Percentiles rank a stretch among this genome's conserved stretches.
Evolutionary conservation across 306 rosid genomes (phyloP).

Genomic region (Cajanus cajan): DNA sequence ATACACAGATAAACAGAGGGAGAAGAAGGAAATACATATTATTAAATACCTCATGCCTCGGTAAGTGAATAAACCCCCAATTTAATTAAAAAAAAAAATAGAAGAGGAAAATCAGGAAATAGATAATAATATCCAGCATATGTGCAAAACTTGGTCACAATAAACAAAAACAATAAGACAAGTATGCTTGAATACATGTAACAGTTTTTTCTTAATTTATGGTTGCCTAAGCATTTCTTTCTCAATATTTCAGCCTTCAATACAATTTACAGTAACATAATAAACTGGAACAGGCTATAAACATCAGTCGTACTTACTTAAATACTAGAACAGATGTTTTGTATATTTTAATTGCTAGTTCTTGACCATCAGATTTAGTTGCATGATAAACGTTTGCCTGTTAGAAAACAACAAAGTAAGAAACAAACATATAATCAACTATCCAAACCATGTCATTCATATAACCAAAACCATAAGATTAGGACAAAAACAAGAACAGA

Average conservation of each 20-base stretch:
- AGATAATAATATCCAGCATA: neutral
- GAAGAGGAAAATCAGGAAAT: neutral
- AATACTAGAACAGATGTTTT: slow-evolving; percentile 86
- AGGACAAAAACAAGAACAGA: neutral
- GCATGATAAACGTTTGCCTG: slow-evolving; percentile 99
- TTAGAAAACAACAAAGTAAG: slow-evolving; percentile 6
- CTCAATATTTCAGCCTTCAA: neutral
- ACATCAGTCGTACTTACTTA: slow-evolving; percentile 54
- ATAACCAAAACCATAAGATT: slow-evolving; percentile 12
- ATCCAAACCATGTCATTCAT: slow-evolving; percentile 4
- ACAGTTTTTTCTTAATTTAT: neutral
- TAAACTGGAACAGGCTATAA: slow-evolving; percentile 16
- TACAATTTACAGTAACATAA: neutral
- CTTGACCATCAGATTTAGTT: slow-evolving; percentile 76
- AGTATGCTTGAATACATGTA: neutral
- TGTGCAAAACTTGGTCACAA: neutral
- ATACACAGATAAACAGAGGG: neutral
- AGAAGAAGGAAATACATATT: neutral
- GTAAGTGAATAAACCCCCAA: neutral
- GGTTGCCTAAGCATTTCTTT: neutral
- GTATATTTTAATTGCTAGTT: slow-evolving; percentile 83
- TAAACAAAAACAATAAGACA: neutral
- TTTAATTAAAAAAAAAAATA: neutral
- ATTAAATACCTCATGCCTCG: neutral
- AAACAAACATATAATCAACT: slow-evolving; percentile 5